Evolutionary conservation across 805 yeast species (phyloP), one percentile per base, ranked within the genome.

Genomic region (Myxozyma udenii): DNA sequence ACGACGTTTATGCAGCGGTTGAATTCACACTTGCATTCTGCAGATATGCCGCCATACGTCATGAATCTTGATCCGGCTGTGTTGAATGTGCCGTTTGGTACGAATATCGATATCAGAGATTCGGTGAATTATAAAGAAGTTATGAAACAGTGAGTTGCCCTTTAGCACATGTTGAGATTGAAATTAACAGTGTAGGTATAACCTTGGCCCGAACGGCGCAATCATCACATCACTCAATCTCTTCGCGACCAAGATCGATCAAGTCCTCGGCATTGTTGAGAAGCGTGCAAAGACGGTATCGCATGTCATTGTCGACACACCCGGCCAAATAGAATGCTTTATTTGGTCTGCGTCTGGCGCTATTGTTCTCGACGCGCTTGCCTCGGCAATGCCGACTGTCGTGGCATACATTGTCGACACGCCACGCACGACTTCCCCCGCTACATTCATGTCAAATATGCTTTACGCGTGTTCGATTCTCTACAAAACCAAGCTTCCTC

Each of bases 291-390:
- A 74, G 21, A 36, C 48, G 14, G 61, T 58, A 16, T 64, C 71
- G 2, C 74, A 74, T 67, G 86, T 90, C 58, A 83, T 93, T 33
- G 80, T 91, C 45, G 99, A 93, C 70, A 93, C 99, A 0, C 99
- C 99, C 0, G 99, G 99, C 11, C 99, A 93, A 70, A 93, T 93
- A 57, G 99, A 93, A 70, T 90, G 97, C 72, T 93, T 93, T 68
- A 89, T 93, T 39, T 93, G 99, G 62, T 48, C 95, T 41, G 98
- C 98, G 0, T 86, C 96, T 21, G 99, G 99, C 11, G 79, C 96
- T 21, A 93, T 93, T 57, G 85, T 93, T 53, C 91, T 98, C 0
- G 98, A 93, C 66, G 89, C 97, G 0, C 87, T 93, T 71, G 98
- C 98, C 0, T 85, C 95, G 0, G 81, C 95, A 3, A 87, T 88